Evolutionary conservation across 768 basidiomycete genomes (phyloP).

Genomic region (Ramaria sp.): DNA sequence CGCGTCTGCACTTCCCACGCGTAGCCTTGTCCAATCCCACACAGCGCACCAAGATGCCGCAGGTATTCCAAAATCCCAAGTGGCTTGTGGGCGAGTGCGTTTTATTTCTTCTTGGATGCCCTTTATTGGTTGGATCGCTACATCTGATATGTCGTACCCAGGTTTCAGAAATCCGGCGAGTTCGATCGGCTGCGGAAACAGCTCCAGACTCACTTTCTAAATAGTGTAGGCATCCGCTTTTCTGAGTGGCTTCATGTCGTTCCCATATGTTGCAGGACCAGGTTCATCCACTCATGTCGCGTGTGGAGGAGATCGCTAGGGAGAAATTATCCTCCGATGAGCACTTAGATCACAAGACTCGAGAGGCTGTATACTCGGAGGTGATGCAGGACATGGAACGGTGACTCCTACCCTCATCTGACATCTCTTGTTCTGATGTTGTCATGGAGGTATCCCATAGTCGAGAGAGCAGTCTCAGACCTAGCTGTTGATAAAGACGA

Average conservation of each 20-base stretch:
- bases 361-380: conserved; percentile 46
- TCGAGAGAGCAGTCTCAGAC: conserved; percentile 45
- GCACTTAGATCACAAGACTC: conserved; percentile 39
- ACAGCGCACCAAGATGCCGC: not conserved
- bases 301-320: conserved; percentile 52
- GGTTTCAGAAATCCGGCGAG: conserved; percentile 74
- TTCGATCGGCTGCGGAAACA: conserved; percentile 64
- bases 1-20: not conserved
- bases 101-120: not conserved
- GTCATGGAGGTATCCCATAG: conserved; percentile 47
- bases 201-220: conserved; percentile 50
- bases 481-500: conserved; percentile 6
- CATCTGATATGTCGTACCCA: conserved; percentile 16
- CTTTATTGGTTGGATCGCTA: not conserved
- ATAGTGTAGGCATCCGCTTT: conserved; percentile 35
- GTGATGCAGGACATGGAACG: conserved; percentile 65
- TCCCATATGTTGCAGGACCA: conserved; percentile 30
- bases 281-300: conserved; percentile 40
- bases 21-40: not conserved
- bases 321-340: conserved; percentile 44
- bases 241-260: not conserved
- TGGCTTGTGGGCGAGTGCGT: conserved; percentile 57
- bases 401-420: conserved; percentile 22
- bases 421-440: conserved; percentile 7
- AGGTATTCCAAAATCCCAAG: conserved; percentile 37